A percentile compares a stretch with the other conserved stretches of the same genome.
Conservation (phyloP, 148 eudicot species). For the Mesembryanthemum crystallinum region DNA sequence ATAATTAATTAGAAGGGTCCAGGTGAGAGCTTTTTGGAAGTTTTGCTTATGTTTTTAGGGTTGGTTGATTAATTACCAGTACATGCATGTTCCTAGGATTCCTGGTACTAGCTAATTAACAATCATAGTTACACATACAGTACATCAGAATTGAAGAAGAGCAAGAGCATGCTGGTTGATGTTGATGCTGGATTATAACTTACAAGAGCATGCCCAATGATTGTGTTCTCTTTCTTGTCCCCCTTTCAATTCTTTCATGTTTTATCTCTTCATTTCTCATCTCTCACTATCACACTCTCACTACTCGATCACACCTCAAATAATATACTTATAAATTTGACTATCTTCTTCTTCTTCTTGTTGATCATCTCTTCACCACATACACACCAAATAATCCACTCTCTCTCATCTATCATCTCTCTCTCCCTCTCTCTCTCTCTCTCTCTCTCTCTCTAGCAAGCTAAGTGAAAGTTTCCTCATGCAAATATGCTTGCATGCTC, state of each 20-base stretch:
- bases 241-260: neutral
- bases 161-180: slow-evolving; percentile 23
- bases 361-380: neutral
- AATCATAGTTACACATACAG: neutral
- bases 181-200: too few relatives aligned
- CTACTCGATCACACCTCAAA: neutral
- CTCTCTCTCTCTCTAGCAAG: neutral
- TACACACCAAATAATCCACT: neutral
- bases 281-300: neutral
- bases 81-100: slow-evolving; percentile 22
- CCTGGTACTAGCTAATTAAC: neutral
- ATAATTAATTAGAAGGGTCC: slow-evolving; percentile 26
- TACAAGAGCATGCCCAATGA: slow-evolving; percentile 19
- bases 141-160: too few relatives aligned
- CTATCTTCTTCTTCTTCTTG: neutral
- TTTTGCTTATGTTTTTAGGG: too few relatives aligned
- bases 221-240: slow-evolving; percentile 8
- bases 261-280: neutral
- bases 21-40: slow-evolving; percentile 14
- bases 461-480: too few relatives aligned
- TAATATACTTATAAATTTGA: neutral
- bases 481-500: too few relatives aligned
- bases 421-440: neutral
- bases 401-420: neutral
- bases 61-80: too few relatives aligned